Evolutionary conservation across 331 rosid genomes (phyloP), one percentile per base, ranked within the genome.

Genomic region (Quercus tomentella): DNA sequence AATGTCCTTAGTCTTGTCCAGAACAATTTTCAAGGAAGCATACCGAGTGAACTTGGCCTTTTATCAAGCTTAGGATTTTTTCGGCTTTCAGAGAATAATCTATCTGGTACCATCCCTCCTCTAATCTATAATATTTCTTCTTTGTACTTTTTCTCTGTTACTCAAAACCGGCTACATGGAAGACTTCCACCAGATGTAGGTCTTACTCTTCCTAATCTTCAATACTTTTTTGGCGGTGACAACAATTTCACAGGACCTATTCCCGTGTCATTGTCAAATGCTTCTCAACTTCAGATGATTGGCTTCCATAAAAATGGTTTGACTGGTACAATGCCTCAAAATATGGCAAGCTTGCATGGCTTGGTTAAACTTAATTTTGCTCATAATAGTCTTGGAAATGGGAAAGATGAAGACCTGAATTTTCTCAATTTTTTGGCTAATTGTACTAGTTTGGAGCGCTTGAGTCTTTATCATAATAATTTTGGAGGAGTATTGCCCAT

Each of bases 201-300:
- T 5, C 37, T 5, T 33, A 33, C 37, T 33, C 37, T 33, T 31
- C 37, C 37, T 5, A 33, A 5, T 0, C 37, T 33, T 5, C 37
- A 1, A 33, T 0, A 0, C 0, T 1, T 33, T 33, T 41, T 1
- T 3, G 67, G 83, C 3, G 77, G 30, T 20, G 2, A 1, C 3
- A 82, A 79, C 58, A 23, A 33, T 17, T 79, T 85, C 43, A 58
- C 20, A 0, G 86, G 86, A 4, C 4, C 26, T 12, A 22, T 82
- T 72, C 86, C 84, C 0, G 11, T 0, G 2, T 78, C 56, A n/a
- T 15, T 80, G 5, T 63, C 78, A 16, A 61, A 77, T 51, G 80
- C 56, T 66, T 77, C 65, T 17, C 30, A 2, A 2, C 1, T 45
- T 77, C 21, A 1, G 4, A 0, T 14, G 0, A 37, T 78, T 45